phyloP scores from a whole-genome alignment of 108 stramenopile genomes.

The Schizochytrium sp. region DNA sequence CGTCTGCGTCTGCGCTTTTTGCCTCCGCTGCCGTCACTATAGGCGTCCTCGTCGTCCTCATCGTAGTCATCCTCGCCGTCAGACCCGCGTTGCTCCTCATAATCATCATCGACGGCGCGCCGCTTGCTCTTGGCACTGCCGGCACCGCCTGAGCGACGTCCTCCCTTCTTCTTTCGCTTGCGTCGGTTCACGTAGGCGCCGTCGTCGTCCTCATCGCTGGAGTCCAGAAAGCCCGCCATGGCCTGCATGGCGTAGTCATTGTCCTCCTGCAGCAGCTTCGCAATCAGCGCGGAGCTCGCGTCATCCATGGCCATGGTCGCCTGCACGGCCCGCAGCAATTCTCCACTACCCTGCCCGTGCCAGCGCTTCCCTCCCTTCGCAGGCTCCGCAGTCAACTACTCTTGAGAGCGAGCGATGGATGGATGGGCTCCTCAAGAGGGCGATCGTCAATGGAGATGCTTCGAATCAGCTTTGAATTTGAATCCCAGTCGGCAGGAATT shows the following conservation, averaged over 20 bases:
- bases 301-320: conserved; percentile 51
- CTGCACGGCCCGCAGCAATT: too few relatives aligned
- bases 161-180: conserved; percentile 40
- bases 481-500: too few relatives aligned
- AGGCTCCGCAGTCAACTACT: too few relatives aligned
- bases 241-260: conserved; percentile 52
- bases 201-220: conserved; percentile 57
- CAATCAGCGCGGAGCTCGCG: conserved; percentile 60
- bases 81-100: neutral
- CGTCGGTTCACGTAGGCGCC: conserved; percentile 23
- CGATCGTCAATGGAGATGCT: too few relatives aligned
- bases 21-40: neutral
- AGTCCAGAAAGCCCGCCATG: conserved; percentile 24
- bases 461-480: too few relatives aligned
- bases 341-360: too few relatives aligned
- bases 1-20: neutral
- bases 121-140: neutral
- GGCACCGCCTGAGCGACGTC: neutral
- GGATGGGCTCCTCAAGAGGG: too few relatives aligned
- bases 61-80: conserved; percentile 18
- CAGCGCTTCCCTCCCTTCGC: too few relatives aligned
- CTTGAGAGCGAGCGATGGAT: too few relatives aligned
- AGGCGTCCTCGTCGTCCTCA: neutral
- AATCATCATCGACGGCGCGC: conserved; percentile 11
- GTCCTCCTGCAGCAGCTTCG: conserved; percentile 35